Conservation (phyloP, 805 yeast genomes). For the Pichia insulana region DNA sequence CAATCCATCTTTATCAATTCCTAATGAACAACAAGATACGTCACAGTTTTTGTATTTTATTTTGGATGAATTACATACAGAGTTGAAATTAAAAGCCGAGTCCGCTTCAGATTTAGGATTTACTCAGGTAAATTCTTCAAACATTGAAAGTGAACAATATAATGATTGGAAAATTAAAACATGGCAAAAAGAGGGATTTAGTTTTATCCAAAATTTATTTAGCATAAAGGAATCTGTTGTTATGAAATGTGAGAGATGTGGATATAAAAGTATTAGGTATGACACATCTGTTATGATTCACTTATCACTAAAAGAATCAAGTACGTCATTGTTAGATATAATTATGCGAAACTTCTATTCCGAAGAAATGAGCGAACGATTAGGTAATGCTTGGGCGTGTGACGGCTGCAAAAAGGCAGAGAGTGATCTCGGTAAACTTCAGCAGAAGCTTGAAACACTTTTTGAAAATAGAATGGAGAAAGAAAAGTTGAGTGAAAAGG, state of each 20-base stretch:
- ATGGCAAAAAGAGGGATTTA: conserved; percentile 48
- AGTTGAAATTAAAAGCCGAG: conserved; percentile 29
- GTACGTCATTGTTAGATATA: conserved; percentile 45
- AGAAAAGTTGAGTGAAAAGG: conserved; percentile 8
- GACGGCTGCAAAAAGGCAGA: conserved; percentile 48
- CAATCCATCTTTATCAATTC: conserved; percentile 62
- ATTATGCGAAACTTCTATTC: conserved; percentile 51
- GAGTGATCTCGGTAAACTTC: conserved; percentile 10
- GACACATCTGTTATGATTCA: conserved; percentile 27
- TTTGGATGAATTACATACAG: conserved; percentile 62
- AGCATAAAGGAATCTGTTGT: conserved; percentile 68
- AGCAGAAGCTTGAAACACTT: conserved; percentile 5
- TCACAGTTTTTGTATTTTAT: conserved; percentile 65
- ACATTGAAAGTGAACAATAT: conserved; percentile 35
- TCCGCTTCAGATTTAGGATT: not conserved
- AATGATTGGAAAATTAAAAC: conserved; percentile 50
- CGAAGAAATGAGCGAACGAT: conserved; percentile 48
- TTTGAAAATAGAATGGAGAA: conserved; percentile 10
- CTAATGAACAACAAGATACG: conserved; percentile 73
- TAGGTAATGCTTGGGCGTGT: conserved; percentile 81
- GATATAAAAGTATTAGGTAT: conserved; percentile 48
- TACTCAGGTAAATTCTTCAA: conserved; percentile 14
- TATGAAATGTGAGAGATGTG: conserved; percentile 57
- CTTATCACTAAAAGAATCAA: conserved; percentile 20
- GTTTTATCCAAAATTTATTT: conserved; percentile 57